Conservation (phyloP, 2,329 filamentous ascomycete genomes). For the Ophiostoma ulmi region DNA sequence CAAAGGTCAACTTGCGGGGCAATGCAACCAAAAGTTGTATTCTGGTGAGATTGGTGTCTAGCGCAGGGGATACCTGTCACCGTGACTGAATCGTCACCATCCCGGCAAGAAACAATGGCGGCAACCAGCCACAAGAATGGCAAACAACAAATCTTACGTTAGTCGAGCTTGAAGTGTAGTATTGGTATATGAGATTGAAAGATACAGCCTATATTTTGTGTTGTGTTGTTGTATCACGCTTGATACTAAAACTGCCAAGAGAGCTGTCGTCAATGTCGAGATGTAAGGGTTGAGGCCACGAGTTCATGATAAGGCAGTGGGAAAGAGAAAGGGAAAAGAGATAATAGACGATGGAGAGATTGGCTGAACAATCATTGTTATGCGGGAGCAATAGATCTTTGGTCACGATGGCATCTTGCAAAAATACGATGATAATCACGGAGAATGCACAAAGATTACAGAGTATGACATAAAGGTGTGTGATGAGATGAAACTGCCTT, state of each 20-base stretch:
- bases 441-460: neutral
- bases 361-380: neutral
- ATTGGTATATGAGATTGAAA: neutral
- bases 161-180: neutral
- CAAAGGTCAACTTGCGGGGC: neutral
- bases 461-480: neutral
- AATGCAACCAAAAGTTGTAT: neutral
- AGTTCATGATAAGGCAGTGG: neutral
- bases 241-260: neutral
- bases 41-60: neutral
- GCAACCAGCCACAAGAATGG: neutral
- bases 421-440: neutral
- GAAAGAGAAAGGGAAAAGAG: neutral
- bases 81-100: slow-evolving; percentile 3
- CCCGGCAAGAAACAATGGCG: slow-evolving; percentile 1
- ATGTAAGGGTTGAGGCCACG: neutral
- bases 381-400: neutral
- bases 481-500: neutral
- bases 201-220: neutral
- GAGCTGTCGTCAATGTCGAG: neutral
- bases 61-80: slow-evolving; percentile 4
- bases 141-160: neutral
- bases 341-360: neutral
- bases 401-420: no score
- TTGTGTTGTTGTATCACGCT: neutral